A percentile compares a stretch with the other conserved stretches of the same genome.
These are phyloP conservation scores for Lentinula sp. DNA, from an alignment of 768 basidiomycete genomes.

Conservation along the genomic window DNA sequence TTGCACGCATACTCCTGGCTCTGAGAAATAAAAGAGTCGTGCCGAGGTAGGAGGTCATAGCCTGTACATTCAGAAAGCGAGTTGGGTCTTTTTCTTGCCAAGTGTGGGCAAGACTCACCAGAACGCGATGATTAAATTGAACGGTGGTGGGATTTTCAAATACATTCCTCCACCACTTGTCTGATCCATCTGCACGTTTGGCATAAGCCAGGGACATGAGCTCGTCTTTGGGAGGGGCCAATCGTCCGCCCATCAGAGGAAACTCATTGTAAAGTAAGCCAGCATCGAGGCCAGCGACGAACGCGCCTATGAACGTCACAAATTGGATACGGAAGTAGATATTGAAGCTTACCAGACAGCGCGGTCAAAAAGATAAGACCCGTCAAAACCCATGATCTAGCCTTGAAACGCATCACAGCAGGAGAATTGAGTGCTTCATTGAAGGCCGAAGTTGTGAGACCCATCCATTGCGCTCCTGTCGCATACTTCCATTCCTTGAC, in stretches of 20 bases:
- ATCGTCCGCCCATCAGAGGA: conserved; percentile 87
- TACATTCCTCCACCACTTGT: conserved; percentile 93
- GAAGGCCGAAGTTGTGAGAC: conserved; percentile 37
- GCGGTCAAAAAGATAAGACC: conserved; percentile 88
- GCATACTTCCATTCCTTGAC: conserved; percentile 78
- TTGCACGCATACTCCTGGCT: conserved; percentile 46
- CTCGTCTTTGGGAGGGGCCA: conserved; percentile 79
- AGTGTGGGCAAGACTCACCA: conserved; percentile 46
- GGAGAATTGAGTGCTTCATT: conserved; percentile 48
- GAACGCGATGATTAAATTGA: conserved; percentile 92
- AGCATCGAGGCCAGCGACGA: conserved; percentile 96
- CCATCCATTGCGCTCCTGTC: conserved; percentile 52
- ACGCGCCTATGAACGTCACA: conserved; percentile 61
- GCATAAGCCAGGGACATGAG: conserved; percentile 76
- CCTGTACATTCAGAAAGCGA: conserved; percentile 37
- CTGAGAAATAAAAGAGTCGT: conserved; percentile 52
- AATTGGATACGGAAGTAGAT: background rate
- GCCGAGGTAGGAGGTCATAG: conserved; percentile 75
- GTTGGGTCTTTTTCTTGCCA: background rate
- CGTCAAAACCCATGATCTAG: conserved; percentile 54
- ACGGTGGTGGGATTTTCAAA: conserved; percentile 98
- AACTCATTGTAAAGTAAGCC: conserved; percentile 98
- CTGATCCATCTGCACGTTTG: conserved; percentile 58
- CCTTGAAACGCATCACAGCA: conserved; percentile 50
- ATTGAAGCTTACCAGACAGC: conserved; percentile 62